Conservation (phyloP, 1,284 basidiomycete genomes). For the Trametes versicolor region DNA sequence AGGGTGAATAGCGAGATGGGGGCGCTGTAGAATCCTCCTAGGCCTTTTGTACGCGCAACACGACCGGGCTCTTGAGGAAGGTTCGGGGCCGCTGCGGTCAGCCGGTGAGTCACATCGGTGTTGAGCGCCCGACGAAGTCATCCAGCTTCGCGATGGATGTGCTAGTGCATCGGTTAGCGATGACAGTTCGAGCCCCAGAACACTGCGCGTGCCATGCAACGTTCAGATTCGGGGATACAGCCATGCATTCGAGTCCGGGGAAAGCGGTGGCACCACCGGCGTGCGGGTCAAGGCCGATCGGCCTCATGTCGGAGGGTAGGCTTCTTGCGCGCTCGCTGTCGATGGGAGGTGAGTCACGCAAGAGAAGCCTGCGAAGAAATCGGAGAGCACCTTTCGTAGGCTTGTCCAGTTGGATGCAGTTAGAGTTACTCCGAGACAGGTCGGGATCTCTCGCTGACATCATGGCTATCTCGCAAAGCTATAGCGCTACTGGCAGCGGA, state of each 20-base stretch:
- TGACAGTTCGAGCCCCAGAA: neutral
- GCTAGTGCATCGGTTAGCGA: constrained; percentile 3
- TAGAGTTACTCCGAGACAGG: too few relatives aligned
- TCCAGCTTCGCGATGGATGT: neutral
- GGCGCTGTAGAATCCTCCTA: neutral
- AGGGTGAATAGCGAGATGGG: neutral
- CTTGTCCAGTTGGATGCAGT: too few relatives aligned
- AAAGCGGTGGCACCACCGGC: too few relatives aligned
- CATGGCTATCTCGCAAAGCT: too few relatives aligned
- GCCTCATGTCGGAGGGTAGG: too few relatives aligned
- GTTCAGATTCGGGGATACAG: neutral
- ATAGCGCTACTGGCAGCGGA: too few relatives aligned
- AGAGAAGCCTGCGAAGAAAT: too few relatives aligned
- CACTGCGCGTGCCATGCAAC: neutral
- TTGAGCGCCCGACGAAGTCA: neutral
- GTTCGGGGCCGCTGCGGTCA: neutral
- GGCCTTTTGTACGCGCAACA: neutral
- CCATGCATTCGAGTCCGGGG: neutral
- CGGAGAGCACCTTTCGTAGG: too few relatives aligned
- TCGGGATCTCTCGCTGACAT: too few relatives aligned
- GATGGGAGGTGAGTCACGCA: too few relatives aligned
- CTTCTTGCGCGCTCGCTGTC: too few relatives aligned
- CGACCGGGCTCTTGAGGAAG: neutral
- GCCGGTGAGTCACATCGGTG: constrained; percentile 1
- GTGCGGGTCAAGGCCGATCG: too few relatives aligned